Evolutionary conservation across 495 filamentous ascomycete genomes (phyloP).

Genomic region (Immersiella caudata): DNA sequence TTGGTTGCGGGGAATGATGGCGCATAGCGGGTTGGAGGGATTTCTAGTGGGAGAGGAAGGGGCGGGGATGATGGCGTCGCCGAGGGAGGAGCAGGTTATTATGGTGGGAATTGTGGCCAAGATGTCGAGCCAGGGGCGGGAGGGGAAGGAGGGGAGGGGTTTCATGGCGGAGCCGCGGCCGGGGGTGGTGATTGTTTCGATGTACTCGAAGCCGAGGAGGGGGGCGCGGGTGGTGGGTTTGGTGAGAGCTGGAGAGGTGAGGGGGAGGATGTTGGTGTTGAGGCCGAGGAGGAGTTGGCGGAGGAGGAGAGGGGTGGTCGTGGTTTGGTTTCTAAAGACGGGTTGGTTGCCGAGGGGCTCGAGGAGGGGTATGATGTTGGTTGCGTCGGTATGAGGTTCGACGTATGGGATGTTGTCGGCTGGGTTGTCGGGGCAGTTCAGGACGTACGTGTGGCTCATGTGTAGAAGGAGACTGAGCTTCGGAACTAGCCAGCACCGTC

Average conservation of each 20-base stretch:
- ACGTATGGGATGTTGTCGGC: neutral
- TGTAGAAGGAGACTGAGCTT: neutral
- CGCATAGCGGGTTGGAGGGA: neutral
- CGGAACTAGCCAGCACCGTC: neutral
- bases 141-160: neutral
- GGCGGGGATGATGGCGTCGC: constrained; percentile 1
- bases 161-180: neutral
- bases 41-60: neutral
- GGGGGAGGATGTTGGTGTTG: neutral
- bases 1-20: neutral
- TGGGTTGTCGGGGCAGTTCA: neutral
- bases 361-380: neutral
- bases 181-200: neutral
- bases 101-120: neutral
- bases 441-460: constrained; percentile 1
- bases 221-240: neutral
- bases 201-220: neutral
- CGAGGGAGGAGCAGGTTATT: neutral
- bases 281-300: constrained; percentile 5
- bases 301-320: neutral
- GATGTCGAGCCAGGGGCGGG: neutral
- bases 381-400: neutral
- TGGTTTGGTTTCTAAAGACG: neutral
- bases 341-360: neutral
- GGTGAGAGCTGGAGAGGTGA: neutral